Evolutionary conservation across 306 rosid species (phyloP).

Genomic region (Dalbergia cultrata): DNA sequence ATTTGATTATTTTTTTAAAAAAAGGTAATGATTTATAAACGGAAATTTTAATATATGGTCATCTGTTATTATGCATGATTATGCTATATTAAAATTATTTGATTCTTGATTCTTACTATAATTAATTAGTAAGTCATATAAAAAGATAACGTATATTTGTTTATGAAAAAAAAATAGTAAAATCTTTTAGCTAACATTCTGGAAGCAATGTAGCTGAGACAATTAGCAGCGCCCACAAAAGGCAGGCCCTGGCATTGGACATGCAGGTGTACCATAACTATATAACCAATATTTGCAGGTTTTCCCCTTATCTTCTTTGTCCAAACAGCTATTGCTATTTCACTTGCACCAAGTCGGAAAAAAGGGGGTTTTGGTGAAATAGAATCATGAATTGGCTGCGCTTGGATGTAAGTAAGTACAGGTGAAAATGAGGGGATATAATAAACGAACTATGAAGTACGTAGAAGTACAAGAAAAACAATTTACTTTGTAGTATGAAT

Average conservation of each 20-base stretch:
- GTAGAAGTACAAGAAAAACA: too few species aligned
- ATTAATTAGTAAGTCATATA: too few species aligned
- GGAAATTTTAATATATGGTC: too few species aligned
- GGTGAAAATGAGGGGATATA: neutral
- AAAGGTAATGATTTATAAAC: neutral
- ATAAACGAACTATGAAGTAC: slow-evolving; percentile 44
- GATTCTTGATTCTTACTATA: neutral
- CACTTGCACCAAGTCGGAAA: neutral
- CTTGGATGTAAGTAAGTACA: too few species aligned
- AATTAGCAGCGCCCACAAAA: neutral
- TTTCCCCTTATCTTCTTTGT: neutral
- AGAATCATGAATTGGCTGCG: neutral
- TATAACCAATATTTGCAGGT: neutral
- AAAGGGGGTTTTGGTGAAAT: neutral
- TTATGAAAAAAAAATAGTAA: too few species aligned
- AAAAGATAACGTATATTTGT: too few species aligned
- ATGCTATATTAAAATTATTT: neutral
- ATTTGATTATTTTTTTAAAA: too few species aligned
- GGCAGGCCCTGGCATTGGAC: neutral
- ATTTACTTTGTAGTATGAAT: too few species aligned
- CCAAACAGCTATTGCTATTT: neutral
- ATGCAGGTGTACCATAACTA: neutral
- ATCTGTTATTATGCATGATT: too few species aligned
- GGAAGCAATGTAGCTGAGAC: neutral
- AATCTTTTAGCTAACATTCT: neutral